Evolutionary conservation across 768 basidiomycete genomes (phyloP).

Genomic region (Calocybe cyanea): DNA sequence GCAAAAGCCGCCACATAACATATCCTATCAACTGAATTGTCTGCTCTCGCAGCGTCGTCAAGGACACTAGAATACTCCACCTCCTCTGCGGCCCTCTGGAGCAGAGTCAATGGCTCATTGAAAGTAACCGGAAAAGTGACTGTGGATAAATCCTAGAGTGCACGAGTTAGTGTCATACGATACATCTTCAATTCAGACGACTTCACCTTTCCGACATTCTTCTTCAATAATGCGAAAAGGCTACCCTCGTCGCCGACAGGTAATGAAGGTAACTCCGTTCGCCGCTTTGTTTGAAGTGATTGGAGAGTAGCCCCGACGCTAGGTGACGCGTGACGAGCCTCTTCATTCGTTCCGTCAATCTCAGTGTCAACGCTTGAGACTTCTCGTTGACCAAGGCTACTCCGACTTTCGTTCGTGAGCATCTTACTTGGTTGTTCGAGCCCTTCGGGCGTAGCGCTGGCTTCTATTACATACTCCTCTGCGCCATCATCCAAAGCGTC

Average conservation of each 20-base stretch:
- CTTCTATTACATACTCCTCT: conserved; percentile 67
- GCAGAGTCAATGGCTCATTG: conserved; percentile 82
- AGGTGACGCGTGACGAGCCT: not conserved
- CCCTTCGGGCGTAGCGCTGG: conserved; percentile 34
- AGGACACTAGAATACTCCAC: conserved; percentile 73
- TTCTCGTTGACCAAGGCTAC: conserved; percentile 34
- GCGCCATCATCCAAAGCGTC: conserved; percentile 73
- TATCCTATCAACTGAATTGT: conserved; percentile 63
- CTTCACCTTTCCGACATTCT: conserved; percentile 81
- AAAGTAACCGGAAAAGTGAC: conserved; percentile 86
- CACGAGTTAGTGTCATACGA: conserved; percentile 1
- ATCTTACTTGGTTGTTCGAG: conserved; percentile 36
- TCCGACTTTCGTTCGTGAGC: conserved; percentile 35
- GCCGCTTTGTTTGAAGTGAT: conserved; percentile 34
- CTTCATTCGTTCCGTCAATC: conserved; percentile 33
- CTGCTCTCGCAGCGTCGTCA: conserved; percentile 54
- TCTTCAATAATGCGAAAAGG: conserved; percentile 77
- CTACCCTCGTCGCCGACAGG: conserved; percentile 75
- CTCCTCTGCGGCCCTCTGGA: conserved; percentile 82
- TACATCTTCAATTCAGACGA: not conserved
- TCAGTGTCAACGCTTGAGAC: conserved; percentile 55
- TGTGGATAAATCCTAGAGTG: conserved; percentile 68
- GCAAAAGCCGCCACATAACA: conserved; percentile 82
- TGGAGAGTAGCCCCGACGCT: conserved; percentile 1
- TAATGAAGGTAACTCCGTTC: conserved; percentile 57